phyloP scores from a whole-genome alignment of 202 grass and related monocot species.

The Musa balbisiana region DNA sequence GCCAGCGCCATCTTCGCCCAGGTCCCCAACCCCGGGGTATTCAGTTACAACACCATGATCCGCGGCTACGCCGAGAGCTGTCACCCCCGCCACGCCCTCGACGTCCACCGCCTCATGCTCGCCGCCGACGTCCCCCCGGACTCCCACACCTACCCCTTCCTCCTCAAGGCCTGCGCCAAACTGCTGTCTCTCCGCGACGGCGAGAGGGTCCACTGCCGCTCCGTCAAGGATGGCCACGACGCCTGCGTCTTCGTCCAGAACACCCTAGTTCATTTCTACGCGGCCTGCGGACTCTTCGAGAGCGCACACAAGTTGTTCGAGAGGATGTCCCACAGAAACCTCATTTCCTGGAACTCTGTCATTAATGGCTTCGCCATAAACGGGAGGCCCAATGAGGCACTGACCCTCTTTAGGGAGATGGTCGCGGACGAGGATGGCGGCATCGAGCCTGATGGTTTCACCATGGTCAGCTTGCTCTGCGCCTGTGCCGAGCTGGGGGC shows the following conservation, averaged over 20 bases:
- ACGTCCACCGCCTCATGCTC: slow-evolving; percentile 53
- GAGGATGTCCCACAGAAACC: slow-evolving; percentile 45
- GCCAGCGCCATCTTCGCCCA: slow-evolving; percentile 45
- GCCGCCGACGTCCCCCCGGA: slow-evolving; percentile 36
- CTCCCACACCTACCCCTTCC: slow-evolving; percentile 72
- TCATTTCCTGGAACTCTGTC: slow-evolving; percentile 74
- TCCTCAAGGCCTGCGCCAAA: slow-evolving; percentile 71
- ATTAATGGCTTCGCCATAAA: slow-evolving; percentile 64
- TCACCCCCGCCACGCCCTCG: slow-evolving; percentile 42
- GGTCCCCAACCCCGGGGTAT: slow-evolving; percentile 31
- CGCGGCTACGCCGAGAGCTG: slow-evolving; percentile 49
- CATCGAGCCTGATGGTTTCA: slow-evolving; percentile 46
- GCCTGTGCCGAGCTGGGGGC: slow-evolving; percentile 52
- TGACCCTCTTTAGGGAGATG: slow-evolving; percentile 65
- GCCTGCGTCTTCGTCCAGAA: slow-evolving; percentile 62
- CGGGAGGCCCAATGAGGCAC: slow-evolving; percentile 62
- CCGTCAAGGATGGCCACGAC: slow-evolving; percentile 46
- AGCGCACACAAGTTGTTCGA: slow-evolving; percentile 74
- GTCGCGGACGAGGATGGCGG: slow-evolving; percentile 6
- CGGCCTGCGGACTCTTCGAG: slow-evolving; percentile 50
- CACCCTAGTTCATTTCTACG: slow-evolving; percentile 53
- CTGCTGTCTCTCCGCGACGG: slow-evolving; percentile 55
- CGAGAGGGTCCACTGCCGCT: slow-evolving; percentile 47
- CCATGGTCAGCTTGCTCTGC: slow-evolving; percentile 59
- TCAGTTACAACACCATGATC: slow-evolving; percentile 77